A percentile compares a stretch with the other conserved stretches of the same genome.
phyloP scores from a whole-genome alignment of 768 basidiomycete species.

The Xerocomellus dryophilus region DNA sequence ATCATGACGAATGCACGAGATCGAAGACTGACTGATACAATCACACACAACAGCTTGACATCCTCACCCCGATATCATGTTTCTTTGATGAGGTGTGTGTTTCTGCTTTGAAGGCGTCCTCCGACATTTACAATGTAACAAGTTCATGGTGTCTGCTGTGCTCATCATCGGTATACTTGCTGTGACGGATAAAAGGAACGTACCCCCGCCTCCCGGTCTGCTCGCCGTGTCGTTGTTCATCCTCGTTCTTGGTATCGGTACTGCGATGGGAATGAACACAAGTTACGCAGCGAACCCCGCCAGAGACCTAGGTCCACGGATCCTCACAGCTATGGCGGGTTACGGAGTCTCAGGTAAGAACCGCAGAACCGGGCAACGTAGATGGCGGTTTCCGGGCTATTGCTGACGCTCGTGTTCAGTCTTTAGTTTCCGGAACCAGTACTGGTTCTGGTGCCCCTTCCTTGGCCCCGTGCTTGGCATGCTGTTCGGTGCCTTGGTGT shows the following conservation, averaged over 20 bases:
- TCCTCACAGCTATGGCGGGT: slow-evolving; percentile 63
- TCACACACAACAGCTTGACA: slow-evolving; percentile 23
- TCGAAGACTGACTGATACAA: slow-evolving; percentile 2
- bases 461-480: slow-evolving; percentile 54
- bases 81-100: slow-evolving; percentile 42
- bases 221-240: slow-evolving; percentile 54
- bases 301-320: slow-evolving; percentile 60
- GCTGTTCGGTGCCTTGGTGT: slow-evolving; percentile 48
- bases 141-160: slow-evolving; percentile 54
- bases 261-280: slow-evolving; percentile 58
- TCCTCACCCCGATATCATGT: slow-evolving; percentile 38
- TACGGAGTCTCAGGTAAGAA: slow-evolving; percentile 42
- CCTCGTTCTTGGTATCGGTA: slow-evolving; percentile 51
- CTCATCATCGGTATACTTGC: slow-evolving; percentile 52
- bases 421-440: slow-evolving; percentile 44
- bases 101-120: background rate
- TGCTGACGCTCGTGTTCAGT: slow-evolving; percentile 4
- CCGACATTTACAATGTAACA: background rate
- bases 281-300: slow-evolving; percentile 64
- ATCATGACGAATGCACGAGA: background rate
- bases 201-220: slow-evolving; percentile 46
- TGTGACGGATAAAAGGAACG: slow-evolving; percentile 50
- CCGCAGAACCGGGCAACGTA: slow-evolving; percentile 26
- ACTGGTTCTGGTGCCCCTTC: slow-evolving; percentile 67
- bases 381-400: slow-evolving; percentile 18